phyloP scores from a whole-genome alignment of 371 early-diverging fungal genomes.

The Actinomortierella ambigua region DNA sequence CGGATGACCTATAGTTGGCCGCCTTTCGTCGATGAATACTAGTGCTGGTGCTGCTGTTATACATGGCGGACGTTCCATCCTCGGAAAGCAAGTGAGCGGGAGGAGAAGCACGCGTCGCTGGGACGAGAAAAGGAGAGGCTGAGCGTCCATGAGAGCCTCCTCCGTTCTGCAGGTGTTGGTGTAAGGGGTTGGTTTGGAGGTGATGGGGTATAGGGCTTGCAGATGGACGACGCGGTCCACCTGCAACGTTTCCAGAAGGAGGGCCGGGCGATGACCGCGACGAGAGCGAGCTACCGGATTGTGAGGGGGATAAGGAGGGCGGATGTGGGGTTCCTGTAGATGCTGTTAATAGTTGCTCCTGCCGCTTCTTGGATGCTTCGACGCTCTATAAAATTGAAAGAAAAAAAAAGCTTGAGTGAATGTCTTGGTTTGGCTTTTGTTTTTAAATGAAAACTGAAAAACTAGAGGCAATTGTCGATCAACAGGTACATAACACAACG shows the following conservation, averaged over 20 bases:
- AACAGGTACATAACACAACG: too few relatives aligned
- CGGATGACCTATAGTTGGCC: slow-evolving; percentile 10
- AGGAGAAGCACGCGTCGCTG: too few relatives aligned
- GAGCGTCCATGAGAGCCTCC: too few relatives aligned
- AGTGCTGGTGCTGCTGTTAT: too few relatives aligned
- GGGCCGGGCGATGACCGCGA: slow-evolving; percentile 43
- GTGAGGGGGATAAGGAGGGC: neutral
- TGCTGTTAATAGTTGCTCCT: slow-evolving; percentile 54
- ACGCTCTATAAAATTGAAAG: slow-evolving; percentile 53
- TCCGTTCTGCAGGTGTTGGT: too few relatives aligned
- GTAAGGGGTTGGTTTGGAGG: slow-evolving; percentile 14
- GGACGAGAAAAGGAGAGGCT: too few relatives aligned
- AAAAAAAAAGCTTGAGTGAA: neutral
- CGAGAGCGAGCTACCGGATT: slow-evolving; percentile 7
- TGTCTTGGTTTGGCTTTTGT: neutral
- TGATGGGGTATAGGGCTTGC: slow-evolving; percentile 23
- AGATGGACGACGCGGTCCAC: slow-evolving; percentile 40
- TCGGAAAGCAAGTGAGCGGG: too few relatives aligned
- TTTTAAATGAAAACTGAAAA: neutral
- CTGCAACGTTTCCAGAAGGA: too few relatives aligned
- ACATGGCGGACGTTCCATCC: neutral
- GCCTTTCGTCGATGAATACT: slow-evolving; percentile 42
- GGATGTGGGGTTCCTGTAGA: slow-evolving; percentile 9
- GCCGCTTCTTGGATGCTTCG: slow-evolving; percentile 67
- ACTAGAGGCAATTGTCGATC: neutral